phyloP scores from a whole-genome alignment of 768 basidiomycete species.

The Nidula microcarpa region DNA sequence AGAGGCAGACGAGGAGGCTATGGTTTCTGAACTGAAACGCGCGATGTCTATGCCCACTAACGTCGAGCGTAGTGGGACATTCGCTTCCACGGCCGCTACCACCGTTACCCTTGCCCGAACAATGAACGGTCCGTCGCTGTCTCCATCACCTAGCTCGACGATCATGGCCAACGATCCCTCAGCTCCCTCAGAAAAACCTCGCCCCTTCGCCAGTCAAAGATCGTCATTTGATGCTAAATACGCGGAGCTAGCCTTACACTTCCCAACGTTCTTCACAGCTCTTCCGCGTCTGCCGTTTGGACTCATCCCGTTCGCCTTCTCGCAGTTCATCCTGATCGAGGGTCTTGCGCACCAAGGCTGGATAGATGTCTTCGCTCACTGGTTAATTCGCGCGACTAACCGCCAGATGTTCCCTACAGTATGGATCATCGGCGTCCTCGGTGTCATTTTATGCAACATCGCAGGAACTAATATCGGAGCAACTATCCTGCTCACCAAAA shows the following conservation, averaged over 20 bases:
- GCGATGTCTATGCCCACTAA: conserved; percentile 18
- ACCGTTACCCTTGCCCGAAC: conserved; percentile 1
- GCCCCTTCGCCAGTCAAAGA: conserved; percentile 15
- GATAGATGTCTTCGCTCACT: conserved; percentile 77
- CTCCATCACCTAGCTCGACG: conserved; percentile 2
- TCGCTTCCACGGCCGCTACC: conserved; percentile 10
- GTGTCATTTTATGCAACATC: conserved; percentile 75
- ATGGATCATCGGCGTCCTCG: conserved; percentile 68
- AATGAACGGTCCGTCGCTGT: neutral
- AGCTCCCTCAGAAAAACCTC: conserved; percentile 1
- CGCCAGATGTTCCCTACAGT: conserved; percentile 46
- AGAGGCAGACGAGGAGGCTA: conserved; percentile 16
- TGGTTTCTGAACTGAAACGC: conserved; percentile 20
- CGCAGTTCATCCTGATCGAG: conserved; percentile 93
- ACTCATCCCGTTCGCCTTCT: conserved; percentile 88
- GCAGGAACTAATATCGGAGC: conserved; percentile 91
- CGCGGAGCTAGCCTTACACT: conserved; percentile 26
- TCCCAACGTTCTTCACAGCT: conserved; percentile 71
- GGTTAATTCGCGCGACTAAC: conserved; percentile 50
- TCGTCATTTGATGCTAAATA: conserved; percentile 9
- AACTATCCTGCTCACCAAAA: conserved; percentile 83
- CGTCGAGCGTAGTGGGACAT: conserved; percentile 12
- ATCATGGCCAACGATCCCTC: conserved; percentile 2
- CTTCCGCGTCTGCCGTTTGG: conserved; percentile 72
- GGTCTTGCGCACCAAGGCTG: conserved; percentile 79